Evolutionary conservation across 306 rosid genomes (phyloP).

Genomic region (Echinosophora koreensis): DNA sequence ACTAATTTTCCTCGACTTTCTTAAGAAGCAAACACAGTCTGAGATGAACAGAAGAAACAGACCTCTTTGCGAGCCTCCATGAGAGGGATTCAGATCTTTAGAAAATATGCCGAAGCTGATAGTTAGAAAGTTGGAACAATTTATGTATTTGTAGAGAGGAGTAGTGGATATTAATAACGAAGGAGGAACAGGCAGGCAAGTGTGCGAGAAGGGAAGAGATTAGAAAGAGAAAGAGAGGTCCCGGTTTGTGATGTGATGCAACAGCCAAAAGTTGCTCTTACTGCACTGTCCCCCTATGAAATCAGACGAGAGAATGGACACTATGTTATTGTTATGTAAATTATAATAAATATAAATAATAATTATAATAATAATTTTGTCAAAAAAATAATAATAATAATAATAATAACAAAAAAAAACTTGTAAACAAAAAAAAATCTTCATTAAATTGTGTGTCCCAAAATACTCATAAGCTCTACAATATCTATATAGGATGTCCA

Average conservation of each 20-base stretch:
- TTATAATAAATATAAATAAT: not conserved
- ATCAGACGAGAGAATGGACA: not conserved
- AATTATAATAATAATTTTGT: too few species aligned
- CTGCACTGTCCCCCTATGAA: not conserved
- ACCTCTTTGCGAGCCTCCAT: slow-evolving; percentile 95
- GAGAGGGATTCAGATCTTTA: slow-evolving; percentile 43
- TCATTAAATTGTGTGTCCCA: too few species aligned
- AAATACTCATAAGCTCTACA: too few species aligned
- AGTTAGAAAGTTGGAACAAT: not conserved
- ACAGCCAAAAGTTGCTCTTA: not conserved
- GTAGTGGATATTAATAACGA: not conserved
- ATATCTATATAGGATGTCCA: too few species aligned
- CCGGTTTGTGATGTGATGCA: slow-evolving; percentile 24
- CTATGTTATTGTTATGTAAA: not conserved
- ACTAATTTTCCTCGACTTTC: not conserved
- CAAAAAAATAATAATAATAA: too few species aligned
- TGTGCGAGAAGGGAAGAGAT: too few species aligned
- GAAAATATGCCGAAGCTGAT: not conserved
- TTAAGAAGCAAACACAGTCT: slow-evolving; percentile 25
- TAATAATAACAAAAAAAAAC: too few species aligned
- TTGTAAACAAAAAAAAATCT: too few species aligned
- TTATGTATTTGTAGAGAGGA: slow-evolving; percentile 1
- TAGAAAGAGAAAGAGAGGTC: too few species aligned
- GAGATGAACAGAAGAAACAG: slow-evolving; percentile 27
- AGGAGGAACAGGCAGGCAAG: too few species aligned